Base-by-base conservation (phyloP, 805 yeast genomes). In the Maudiozyma bulderi region DNA sequence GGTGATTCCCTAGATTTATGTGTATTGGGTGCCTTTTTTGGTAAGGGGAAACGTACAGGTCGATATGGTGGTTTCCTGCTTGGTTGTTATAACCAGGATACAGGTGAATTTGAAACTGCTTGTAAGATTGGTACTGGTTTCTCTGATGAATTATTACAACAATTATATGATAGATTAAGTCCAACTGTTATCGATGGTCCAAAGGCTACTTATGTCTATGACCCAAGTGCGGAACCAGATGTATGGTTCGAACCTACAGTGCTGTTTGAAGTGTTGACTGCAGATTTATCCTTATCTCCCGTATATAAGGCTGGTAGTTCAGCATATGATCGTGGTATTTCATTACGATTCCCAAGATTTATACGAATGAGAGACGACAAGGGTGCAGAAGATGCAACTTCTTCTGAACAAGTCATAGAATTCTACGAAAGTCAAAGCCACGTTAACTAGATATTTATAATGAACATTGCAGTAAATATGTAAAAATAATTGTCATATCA, bases 111-210 rank as follows among this genome's bases (percentile, higher is more conserved):
- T 63, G 98, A 93, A 66, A 86, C 97, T 0, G 84, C 95, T 40
- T 93, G 99, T 70, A 93, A 93, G 65, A 90, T 95, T 48, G 99
- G 99, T 44, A 93, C 99, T 0, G 99, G 99, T 0, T 93, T 93
- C 61, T 79, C 89, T 40, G 99, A 93, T 55, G 97, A 84, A 54
- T 76, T 81, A 59, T 73, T 93, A 50, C 79, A 78, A 35, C 68
- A 67, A 30, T 64, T 93, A 33, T 73, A 82, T 57, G 76, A 74
- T 29, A 72, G 72, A 45, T 73, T 93, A 50, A 78, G 82, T 40
- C 82, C 86, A 3, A 80, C 88, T 0, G 93, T 81, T 47, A 75
- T 80, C 11, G 60, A 69, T 0, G 69, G 64, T n/a, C 84, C 95
- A 2, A 84, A 81, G 55, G 73, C 84, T 0, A 84, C 81, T 48